Percentiles rank a stretch among this genome's conserved stretches.
Evolutionary conservation across 805 yeast genomes (phyloP).

Genomic region (Schwanniomyces yamadae): DNA sequence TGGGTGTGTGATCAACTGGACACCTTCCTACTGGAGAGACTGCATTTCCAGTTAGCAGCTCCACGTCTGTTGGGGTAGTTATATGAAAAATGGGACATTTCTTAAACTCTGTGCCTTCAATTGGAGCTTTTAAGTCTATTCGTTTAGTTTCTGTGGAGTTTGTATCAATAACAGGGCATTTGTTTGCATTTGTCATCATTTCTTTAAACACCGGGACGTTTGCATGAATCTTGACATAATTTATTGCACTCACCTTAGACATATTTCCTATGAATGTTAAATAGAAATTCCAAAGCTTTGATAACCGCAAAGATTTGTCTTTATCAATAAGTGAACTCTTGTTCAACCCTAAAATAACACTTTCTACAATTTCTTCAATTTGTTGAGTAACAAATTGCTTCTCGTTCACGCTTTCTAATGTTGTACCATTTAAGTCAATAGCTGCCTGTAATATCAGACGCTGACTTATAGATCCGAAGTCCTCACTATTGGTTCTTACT

Average conservation of each 20-base stretch:
- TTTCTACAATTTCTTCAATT: conserved; percentile 12
- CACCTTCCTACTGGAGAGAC: conserved; percentile 2
- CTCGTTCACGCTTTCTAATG: background rate
- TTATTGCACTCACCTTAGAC: conserved; percentile 23
- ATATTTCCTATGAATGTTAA: conserved; percentile 33
- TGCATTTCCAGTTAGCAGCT: background rate
- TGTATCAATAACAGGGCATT: conserved; percentile 11
- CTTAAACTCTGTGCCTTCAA: background rate
- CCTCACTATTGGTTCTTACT: conserved; percentile 20
- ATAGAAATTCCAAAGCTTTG: conserved; percentile 42
- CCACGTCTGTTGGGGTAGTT: conserved; percentile 17
- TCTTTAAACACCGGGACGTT: conserved; percentile 26
- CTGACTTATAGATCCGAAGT: conserved; percentile 6
- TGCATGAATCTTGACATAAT: conserved; percentile 34
- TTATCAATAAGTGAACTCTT: conserved; percentile 13
- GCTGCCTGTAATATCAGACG: conserved; percentile 6
- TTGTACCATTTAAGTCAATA: background rate
- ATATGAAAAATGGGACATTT: conserved; percentile 26
- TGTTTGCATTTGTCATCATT: conserved; percentile 1
- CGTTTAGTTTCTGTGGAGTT: background rate
- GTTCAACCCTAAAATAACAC: conserved; percentile 9
- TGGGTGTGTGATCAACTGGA: conserved; percentile 4
- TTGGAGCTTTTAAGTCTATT: background rate
- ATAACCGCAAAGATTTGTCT: conserved; percentile 16
- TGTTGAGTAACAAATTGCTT: conserved; percentile 6